Evolutionary conservation across 495 filamentous ascomycete genomes (phyloP).

Genomic region (Podospora conica): DNA sequence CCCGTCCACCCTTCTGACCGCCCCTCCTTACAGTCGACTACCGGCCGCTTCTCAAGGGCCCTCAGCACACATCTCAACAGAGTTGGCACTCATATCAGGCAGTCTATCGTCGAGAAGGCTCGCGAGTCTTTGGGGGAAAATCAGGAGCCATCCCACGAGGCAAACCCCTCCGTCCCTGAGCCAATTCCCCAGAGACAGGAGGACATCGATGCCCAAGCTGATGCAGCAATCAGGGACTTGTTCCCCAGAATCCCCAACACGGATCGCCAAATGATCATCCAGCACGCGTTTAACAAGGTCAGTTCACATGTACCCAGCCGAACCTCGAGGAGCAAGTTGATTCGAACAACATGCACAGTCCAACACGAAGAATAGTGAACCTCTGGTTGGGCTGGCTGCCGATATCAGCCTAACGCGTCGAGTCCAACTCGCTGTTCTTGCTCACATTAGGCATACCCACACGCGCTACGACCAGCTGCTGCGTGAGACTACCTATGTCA

Average conservation of each 20-base stretch:
- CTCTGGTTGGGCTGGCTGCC: conserved; percentile 59
- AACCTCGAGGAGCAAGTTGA: background rate
- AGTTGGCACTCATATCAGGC: conserved; percentile 69
- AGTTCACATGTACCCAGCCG: conserved; percentile 8
- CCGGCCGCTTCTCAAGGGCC: conserved; percentile 6
- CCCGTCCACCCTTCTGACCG: conserved; percentile 10
- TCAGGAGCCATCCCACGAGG: conserved; percentile 14
- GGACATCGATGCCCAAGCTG: conserved; percentile 65
- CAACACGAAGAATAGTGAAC: conserved; percentile 36
- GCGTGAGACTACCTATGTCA: conserved; percentile 54
- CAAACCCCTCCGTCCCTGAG: conserved; percentile 34
- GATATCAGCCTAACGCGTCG: conserved; percentile 64
- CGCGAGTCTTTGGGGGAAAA: conserved; percentile 25
- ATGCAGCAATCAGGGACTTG: conserved; percentile 68
- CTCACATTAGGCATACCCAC: conserved; percentile 80
- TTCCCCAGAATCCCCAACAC: conserved; percentile 80
- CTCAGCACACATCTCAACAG: conserved; percentile 56
- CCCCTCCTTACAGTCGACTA: conserved; percentile 10
- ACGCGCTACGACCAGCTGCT: conserved; percentile 82
- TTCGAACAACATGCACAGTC: conserved; percentile 11
- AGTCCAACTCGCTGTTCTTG: conserved; percentile 75
- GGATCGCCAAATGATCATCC: conserved; percentile 70
- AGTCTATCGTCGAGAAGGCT: conserved; percentile 46
- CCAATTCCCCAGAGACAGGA: conserved; percentile 52
- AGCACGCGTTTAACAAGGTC: conserved; percentile 80